Evolutionary conservation across 345 rosid genomes (phyloP), one percentile per base, ranked within the genome.

Genomic region (Brassica carinata): DNA sequence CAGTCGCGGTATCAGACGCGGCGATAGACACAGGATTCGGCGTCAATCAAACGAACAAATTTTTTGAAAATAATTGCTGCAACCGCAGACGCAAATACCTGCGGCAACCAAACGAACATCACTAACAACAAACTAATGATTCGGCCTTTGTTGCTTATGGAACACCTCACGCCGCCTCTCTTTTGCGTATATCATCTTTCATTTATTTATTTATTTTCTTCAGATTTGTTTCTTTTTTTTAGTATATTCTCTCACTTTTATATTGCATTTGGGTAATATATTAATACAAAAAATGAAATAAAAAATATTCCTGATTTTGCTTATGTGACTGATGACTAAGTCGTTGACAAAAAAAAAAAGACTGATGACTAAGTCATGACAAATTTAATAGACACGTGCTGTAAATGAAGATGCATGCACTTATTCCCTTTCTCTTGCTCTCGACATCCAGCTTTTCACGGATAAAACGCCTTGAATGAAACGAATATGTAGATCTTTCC

Each of bases 81-180:
- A 19, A 1, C 23, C 23, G 23, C 23, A 19, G 23, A 19, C 23
- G 23, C 23, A 19, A 19, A 1, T 19, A 19, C 23, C 23, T 19
- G 1, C 23, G 1, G 23, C 23, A 19, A 19, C 23, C 23, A 19
- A 19, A 19, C 23, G 1, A 19, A 19, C 23, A 19, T 19, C 23
- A 19, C 23, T 19, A 19, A 1, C 8, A 61, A 61, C 31, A 43
- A 48, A 40, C 17, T 67, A 19, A 34, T 62, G 75, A 74, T 80
- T 74, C 43, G 17, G 83, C 62, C 57, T 51, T 55, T 6, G 23
- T 55, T 80, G 61, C 79, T 74, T 74, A 74, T 1, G 71, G 71
- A 74, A 80, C 79, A 69, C 79, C 69, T 29, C 48, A 19, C 76
- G 80, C 80, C 83, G 83, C 83, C 80, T 75, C 62, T 80, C 62